Evolutionary conservation across 2,329 filamentous ascomycete species (phyloP).

Genomic region (Pseudocercospora ulei): DNA sequence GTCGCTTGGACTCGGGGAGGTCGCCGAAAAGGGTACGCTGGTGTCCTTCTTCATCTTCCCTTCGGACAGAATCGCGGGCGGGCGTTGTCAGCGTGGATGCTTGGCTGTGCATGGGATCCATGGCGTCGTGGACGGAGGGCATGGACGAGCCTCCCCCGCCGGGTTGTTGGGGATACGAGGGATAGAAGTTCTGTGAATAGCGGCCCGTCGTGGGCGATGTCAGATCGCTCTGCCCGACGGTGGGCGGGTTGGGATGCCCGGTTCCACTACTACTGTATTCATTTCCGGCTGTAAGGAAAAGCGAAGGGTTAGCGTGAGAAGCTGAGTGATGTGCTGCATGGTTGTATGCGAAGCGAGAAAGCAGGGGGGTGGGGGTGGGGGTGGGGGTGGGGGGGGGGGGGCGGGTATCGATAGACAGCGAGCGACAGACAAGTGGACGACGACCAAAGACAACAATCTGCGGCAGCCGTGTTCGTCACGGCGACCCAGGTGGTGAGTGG

Average conservation of each 20-base stretch:
- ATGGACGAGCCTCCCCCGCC: slow-evolving; percentile 51
- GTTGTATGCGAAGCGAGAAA: slow-evolving; percentile 28
- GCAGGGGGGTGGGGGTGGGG: slow-evolving; percentile 24
- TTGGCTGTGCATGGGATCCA: slow-evolving; percentile 39
- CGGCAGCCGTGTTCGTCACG: slow-evolving; percentile 14
- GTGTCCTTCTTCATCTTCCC: slow-evolving; percentile 48
- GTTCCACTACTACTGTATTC: slow-evolving; percentile 48
- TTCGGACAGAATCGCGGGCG: slow-evolving; percentile 36
- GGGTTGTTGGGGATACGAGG: slow-evolving; percentile 54
- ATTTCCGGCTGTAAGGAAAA: slow-evolving; percentile 47
- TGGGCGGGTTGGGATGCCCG: slow-evolving; percentile 56
- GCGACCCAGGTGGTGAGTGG: no score
- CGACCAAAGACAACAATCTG: slow-evolving; percentile 29
- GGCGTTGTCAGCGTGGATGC: slow-evolving; percentile 32
- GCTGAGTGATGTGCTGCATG: slow-evolving; percentile 26
- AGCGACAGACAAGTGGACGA: slow-evolving; percentile 22
- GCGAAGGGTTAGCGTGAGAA: slow-evolving; percentile 39
- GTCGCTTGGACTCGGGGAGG: slow-evolving; percentile 77
- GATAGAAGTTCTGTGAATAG: slow-evolving; percentile 67
- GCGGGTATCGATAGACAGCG: slow-evolving; percentile 11
- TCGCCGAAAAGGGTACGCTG: slow-evolving; percentile 72
- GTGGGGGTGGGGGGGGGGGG: slow-evolving; percentile 24
- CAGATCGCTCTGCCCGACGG: slow-evolving; percentile 45
- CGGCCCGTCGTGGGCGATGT: slow-evolving; percentile 56
- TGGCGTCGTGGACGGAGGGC: slow-evolving; percentile 53